These are phyloP conservation scores for Aspergillus hortae DNA, from an alignment of 2,329 filamentous ascomycete genomes.

Conservation along the genomic window DNA sequence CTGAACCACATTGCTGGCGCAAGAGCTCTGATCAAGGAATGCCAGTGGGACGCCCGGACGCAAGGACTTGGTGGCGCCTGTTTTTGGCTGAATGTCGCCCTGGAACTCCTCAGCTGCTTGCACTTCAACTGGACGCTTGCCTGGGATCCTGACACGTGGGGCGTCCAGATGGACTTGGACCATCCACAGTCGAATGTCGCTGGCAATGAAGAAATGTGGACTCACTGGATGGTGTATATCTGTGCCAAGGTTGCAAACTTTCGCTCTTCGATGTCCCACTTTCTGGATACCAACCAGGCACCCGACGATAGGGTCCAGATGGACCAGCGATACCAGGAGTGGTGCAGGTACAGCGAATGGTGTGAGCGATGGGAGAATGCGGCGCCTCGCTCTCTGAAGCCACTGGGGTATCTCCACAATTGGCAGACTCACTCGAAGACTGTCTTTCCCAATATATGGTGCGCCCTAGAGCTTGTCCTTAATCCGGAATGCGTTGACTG, in stretches of 20 bases:
- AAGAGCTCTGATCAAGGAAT: conserved; percentile 81
- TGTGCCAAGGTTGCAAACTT: conserved; percentile 86
- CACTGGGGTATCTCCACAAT: conserved; percentile 71
- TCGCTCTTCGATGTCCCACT: conserved; percentile 63
- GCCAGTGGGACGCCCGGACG: conserved; percentile 78
- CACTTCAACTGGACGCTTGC: conserved; percentile 82
- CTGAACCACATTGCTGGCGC: conserved; percentile 89
- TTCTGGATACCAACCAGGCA: conserved; percentile 56
- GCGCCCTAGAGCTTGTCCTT: conserved; percentile 6
- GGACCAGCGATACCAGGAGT: conserved; percentile 67
- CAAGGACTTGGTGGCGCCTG: conserved; percentile 79
- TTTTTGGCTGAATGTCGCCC: conserved; percentile 89
- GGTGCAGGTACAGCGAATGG: conserved; percentile 74
- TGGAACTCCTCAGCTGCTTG: conserved; percentile 85
- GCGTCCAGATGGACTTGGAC: conserved; percentile 71
- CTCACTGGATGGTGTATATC: conserved; percentile 83
- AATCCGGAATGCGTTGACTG: not conserved
- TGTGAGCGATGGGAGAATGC: conserved; percentile 78
- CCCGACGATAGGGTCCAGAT: conserved; percentile 56
- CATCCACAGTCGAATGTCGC: conserved; percentile 48
- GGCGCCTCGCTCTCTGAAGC: conserved; percentile 82
- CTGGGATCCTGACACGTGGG: conserved; percentile 90
- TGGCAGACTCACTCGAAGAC: conserved; percentile 67
- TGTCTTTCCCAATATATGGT: conserved; percentile 83
- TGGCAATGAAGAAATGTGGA: conserved; percentile 78